phyloP scores from a whole-genome alignment of 129 eudicot genomes.

The Helianthus tuberosus region DNA sequence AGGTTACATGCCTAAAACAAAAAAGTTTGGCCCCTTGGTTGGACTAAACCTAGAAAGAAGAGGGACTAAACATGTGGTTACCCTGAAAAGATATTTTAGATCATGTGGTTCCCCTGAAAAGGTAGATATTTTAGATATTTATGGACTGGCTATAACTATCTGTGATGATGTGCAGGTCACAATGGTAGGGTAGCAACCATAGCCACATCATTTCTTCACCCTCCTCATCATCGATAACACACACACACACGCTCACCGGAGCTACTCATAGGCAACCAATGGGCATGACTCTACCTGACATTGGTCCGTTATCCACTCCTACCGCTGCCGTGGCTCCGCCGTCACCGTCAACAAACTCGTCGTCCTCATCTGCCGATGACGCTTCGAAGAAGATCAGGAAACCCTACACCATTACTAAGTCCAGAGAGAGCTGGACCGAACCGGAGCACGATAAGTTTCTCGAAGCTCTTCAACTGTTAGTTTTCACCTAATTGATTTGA shows the following conservation, averaged over 20 bases:
- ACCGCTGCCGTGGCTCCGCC: constrained; percentile 42
- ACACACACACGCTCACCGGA: constrained; percentile 37
- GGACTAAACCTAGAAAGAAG: neutral
- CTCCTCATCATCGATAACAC: constrained; percentile 20
- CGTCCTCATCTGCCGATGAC: constrained; percentile 49
- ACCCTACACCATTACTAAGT: constrained; percentile 97
- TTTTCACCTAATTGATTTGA: constrained; percentile 19
- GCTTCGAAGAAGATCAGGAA: constrained; percentile 72
- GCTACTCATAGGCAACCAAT: constrained; percentile 45
- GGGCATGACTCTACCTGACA: constrained; percentile 67
- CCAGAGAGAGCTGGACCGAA: constrained; percentile 96
- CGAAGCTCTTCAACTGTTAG: constrained; percentile 97
- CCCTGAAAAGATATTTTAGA: neutral
- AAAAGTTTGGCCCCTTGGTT: neutral
- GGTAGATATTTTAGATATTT: constrained; percentile 25
- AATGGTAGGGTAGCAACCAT: constrained; percentile 22
- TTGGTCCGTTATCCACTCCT: constrained; percentile 51
- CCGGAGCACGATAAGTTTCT: constrained; percentile 98
- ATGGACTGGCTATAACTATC: constrained; percentile 2
- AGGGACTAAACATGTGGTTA: constrained; percentile 11
- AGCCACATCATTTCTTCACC: constrained; percentile 37
- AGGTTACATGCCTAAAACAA: constrained; percentile 2
- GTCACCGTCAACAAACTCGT: constrained; percentile 29
- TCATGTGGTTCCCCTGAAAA: no score
- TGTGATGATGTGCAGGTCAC: neutral